These are phyloP conservation scores for Volutella citrinella DNA, from an alignment of 2,329 filamentous ascomycete genomes.

Conservation along the genomic window DNA sequence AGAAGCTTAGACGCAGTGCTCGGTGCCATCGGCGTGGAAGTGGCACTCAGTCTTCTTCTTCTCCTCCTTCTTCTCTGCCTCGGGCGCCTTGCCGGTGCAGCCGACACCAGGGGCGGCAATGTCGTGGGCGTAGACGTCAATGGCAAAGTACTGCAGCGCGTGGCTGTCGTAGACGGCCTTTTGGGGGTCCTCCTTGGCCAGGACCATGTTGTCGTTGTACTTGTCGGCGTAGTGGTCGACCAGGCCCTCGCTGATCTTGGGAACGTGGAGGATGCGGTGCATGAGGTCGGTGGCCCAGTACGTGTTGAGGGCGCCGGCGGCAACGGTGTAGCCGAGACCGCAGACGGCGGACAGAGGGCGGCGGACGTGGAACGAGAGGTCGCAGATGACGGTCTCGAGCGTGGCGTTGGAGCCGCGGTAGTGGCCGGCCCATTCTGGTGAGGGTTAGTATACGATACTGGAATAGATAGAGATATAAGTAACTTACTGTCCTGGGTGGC, in stretches of 20 bases:
- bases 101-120: conserved; percentile 61
- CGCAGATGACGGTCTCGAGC: conserved; percentile 67
- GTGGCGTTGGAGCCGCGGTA: conserved; percentile 65
- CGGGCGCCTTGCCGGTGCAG: conserved; percentile 51
- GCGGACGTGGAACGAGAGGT: conserved; percentile 56
- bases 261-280: conserved; percentile 64
- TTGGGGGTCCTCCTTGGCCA: conserved; percentile 46
- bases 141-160: conserved; percentile 65
- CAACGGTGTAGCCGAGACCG: conserved; percentile 59
- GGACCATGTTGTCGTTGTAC: conserved; percentile 51
- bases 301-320: conserved; percentile 51
- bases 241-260: conserved; percentile 54
- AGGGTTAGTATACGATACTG: background rate
- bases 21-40: too few relatives aligned
- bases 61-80: conserved; percentile 10
- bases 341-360: conserved; percentile 59
- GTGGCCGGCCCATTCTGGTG: conserved; percentile 62
- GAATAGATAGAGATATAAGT: accelerated
- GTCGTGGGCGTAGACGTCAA: conserved; percentile 65
- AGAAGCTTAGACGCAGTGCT: too few relatives aligned
- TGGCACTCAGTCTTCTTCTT: too few relatives aligned
- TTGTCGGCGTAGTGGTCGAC: conserved; percentile 62
- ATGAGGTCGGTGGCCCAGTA: conserved; percentile 67
- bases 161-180: conserved; percentile 57
- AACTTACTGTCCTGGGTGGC: conserved; percentile 40